Evolutionary conservation across 139 green algal species (phyloP), one percentile per base, ranked within the genome.

Genomic region (Protoeuglena noctilucae): DNA sequence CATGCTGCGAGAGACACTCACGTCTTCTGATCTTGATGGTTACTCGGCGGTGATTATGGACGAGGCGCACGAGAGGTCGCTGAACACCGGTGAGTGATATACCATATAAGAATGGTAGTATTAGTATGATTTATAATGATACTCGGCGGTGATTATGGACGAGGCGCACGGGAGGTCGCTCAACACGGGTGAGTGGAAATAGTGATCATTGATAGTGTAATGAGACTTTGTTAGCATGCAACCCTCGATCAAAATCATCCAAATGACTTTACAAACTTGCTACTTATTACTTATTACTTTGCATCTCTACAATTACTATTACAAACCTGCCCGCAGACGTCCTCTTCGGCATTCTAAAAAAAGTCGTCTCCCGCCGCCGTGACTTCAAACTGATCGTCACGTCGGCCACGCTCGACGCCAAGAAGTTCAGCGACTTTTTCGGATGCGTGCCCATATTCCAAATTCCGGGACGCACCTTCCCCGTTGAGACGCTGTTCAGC

Each of bases 161-260:
- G 90, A 98, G 69, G 89, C 90, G 7, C 90, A 98, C 63, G 89
- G 97, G 71, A 72, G 90, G 21, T 94, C 79, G 1, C 70, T 96
- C 28, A 57, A 79, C 52, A 94, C 87, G n/a, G n/a, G n/a, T n/a
- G n/a, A n/a, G n/a, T n/a, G n/a, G n/a, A n/a, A n/a, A n/a, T n/a
- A n/a, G n/a, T n/a, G n/a, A n/a, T n/a, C n/a, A n/a, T n/a, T n/a
- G n/a, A n/a, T n/a, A n/a, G n/a, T n/a, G n/a, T n/a, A n/a, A n/a
- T n/a, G n/a, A n/a, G n/a, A n/a, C n/a, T n/a, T n/a, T n/a, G n/a
- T n/a, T n/a, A n/a, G n/a, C n/a, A n/a, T n/a, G n/a, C n/a, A n/a
- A n/a, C n/a, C n/a, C n/a, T n/a, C n/a, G n/a, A n/a, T n/a, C n/a
- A n/a, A n/a, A n/a, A n/a, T n/a, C n/a, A n/a, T n/a, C n/a, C n/a